These are phyloP conservation scores for Emericellopsis cladophorae DNA, from an alignment of 2,329 filamentous ascomycete species.

Conservation along the genomic window DNA sequence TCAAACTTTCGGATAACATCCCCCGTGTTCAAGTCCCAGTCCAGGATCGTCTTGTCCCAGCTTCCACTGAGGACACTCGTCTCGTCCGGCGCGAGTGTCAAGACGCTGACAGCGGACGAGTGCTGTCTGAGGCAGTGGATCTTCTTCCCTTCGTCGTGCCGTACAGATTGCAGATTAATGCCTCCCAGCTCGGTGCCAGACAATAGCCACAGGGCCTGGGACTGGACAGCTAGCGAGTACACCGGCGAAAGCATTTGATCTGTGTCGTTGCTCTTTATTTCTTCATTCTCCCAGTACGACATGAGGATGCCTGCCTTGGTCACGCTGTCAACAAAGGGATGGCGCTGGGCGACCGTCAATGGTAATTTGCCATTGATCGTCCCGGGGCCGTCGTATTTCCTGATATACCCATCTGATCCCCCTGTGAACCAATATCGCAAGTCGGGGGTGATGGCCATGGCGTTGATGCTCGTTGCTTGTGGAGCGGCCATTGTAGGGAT, in stretches of 20 bases:
- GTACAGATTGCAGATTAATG: slow-evolving; percentile 86
- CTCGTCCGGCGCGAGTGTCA: slow-evolving; percentile 75
- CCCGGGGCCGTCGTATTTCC: slow-evolving; percentile 90
- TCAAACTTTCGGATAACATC: slow-evolving; percentile 63
- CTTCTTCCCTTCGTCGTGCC: slow-evolving; percentile 87
- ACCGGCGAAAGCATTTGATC: slow-evolving; percentile 71
- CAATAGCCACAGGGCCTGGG: slow-evolving; percentile 80
- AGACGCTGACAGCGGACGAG: slow-evolving; percentile 80
- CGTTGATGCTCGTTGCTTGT: slow-evolving; percentile 90
- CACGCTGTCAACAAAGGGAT: slow-evolving; percentile 95
- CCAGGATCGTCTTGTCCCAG: slow-evolving; percentile 89
- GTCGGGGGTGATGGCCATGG: slow-evolving; percentile 82
- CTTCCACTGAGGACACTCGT: slow-evolving; percentile 79
- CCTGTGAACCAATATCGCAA: slow-evolving; percentile 92
- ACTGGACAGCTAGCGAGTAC: slow-evolving; percentile 86
- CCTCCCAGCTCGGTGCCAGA: slow-evolving; percentile 82
- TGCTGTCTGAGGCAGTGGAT: slow-evolving; percentile 74
- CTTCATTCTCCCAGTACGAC: slow-evolving; percentile 98
- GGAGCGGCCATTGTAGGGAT: slow-evolving; percentile 94
- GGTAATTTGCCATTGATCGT: slow-evolving; percentile 92
- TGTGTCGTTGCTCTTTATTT: slow-evolving; percentile 39
- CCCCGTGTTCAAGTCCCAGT: slow-evolving; percentile 91
- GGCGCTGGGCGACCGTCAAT: slow-evolving; percentile 85
- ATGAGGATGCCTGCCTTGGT: slow-evolving; percentile 88
- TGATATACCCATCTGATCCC: slow-evolving; percentile 87